Evolutionary conservation across 192 early-diverging fungal genomes (phyloP).

Genomic region (Neocallimastix lanati): DNA sequence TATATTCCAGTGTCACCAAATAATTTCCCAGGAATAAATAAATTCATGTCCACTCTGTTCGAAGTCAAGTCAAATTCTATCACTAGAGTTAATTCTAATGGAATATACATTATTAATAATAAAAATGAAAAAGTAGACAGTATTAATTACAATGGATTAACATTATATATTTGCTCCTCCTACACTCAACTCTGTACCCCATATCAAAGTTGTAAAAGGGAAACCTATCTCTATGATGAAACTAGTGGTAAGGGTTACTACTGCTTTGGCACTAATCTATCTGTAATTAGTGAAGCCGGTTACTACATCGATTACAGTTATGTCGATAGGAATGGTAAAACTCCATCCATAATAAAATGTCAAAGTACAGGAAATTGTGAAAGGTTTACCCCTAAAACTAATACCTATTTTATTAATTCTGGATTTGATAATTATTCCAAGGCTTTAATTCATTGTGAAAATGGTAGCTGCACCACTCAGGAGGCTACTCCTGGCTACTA

Average conservation of each 20-base stretch:
- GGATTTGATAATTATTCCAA: not conserved
- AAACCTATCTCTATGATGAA: not conserved
- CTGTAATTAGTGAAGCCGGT: not conserved
- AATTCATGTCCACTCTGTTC: not conserved
- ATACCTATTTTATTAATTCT: not conserved
- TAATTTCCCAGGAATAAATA: not conserved
- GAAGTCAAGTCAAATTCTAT: not conserved
- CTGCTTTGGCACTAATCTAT: not conserved
- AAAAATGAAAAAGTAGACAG: not conserved
- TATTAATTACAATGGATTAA: not conserved
- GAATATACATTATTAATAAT: not conserved
- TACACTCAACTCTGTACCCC: not conserved
- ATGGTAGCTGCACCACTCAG: not conserved
- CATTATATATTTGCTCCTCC: not conserved
- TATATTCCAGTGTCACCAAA: not conserved
- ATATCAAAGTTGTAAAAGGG: not conserved
- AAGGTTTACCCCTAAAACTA: not conserved
- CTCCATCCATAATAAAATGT: not conserved
- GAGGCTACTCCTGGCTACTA: not conserved
- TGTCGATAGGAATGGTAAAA: not conserved
- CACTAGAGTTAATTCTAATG: not conserved
- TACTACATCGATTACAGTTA: not conserved
- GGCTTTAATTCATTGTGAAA: not conserved
- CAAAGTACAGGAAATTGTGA: not conserved
- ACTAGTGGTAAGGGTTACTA: not conserved